These are phyloP conservation scores for Fusarium brevicatenulatum DNA, from an alignment of 2,329 filamentous ascomycete genomes.

Conservation along the genomic window DNA sequence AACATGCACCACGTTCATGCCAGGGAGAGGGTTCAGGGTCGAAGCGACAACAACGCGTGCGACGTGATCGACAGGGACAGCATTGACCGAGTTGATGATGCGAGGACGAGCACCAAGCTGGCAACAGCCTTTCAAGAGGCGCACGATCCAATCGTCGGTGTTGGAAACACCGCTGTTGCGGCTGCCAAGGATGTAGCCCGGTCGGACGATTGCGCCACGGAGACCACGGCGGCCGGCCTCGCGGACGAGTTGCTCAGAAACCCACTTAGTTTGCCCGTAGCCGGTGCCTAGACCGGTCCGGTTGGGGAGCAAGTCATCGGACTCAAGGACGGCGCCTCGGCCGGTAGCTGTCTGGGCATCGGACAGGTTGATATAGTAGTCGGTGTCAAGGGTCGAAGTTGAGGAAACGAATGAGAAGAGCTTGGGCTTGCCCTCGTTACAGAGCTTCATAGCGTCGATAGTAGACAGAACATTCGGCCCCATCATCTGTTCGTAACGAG, in stretches of 20 bases:
- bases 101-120: not conserved
- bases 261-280: conserved; percentile 2
- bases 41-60: not conserved
- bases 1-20: not conserved
- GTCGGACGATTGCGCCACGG: not conserved
- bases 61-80: not conserved
- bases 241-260: not conserved
- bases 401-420: not conserved
- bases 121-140: not conserved
- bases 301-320: not conserved
- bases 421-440: conserved; percentile 3
- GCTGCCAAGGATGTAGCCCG: not conserved
- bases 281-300: not conserved
- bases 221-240: not conserved
- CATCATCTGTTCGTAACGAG: not conserved
- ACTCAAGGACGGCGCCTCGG: not conserved
- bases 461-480: not conserved
- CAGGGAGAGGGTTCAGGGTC: not conserved
- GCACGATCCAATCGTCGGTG: not conserved
- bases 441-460: not conserved
- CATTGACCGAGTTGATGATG: not conserved
- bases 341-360: not conserved
- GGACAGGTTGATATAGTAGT: not conserved
- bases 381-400: not conserved
- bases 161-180: not conserved